Evolutionary conservation across 2,329 filamentous ascomycete genomes (phyloP).

Genomic region (Clonostachys byssicola): DNA sequence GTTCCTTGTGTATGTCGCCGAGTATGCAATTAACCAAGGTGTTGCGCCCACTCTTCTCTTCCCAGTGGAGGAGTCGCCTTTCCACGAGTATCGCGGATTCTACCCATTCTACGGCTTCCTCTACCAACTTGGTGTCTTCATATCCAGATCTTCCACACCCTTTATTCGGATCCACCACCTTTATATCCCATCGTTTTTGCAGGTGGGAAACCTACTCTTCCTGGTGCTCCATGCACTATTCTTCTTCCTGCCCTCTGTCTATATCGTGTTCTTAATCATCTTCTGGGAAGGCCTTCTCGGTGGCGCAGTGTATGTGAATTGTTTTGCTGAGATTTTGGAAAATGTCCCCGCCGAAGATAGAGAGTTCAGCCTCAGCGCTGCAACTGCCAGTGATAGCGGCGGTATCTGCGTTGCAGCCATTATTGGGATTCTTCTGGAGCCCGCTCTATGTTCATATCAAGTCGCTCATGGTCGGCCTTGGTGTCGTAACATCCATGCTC

Average conservation of each 20-base stretch:
- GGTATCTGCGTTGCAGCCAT: conserved; percentile 89
- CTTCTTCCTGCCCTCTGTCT: conserved; percentile 80
- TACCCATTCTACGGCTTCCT: conserved; percentile 94
- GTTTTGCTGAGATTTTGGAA: conserved; percentile 91
- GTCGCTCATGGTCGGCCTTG: conserved; percentile 74
- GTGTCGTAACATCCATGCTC: conserved; percentile 55
- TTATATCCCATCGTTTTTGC: conserved; percentile 78
- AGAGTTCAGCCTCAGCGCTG: conserved; percentile 87
- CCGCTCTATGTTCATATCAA: conserved; percentile 79
- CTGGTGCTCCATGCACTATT: conserved; percentile 74
- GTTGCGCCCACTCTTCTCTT: conserved; percentile 88
- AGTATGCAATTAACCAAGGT: conserved; percentile 97
- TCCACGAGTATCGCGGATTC: conserved; percentile 77
- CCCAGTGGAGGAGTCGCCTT: conserved; percentile 71
- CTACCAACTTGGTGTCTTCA: conserved; percentile 92
- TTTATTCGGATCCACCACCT: conserved; percentile 78
- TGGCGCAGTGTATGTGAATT: conserved; percentile 91
- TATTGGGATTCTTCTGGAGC: conserved; percentile 77
- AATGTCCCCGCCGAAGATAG: conserved; percentile 71
- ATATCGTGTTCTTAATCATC: conserved; percentile 76
- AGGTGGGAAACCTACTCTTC: conserved; percentile 71
- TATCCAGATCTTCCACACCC: conserved; percentile 86
- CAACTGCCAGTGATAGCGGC: conserved; percentile 85
- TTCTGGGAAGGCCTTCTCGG: conserved; percentile 95
- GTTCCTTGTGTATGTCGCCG: conserved; percentile 87